phyloP scores from a whole-genome alignment of 2,329 filamentous ascomycete species.

The Camillea tinctor region DNA sequence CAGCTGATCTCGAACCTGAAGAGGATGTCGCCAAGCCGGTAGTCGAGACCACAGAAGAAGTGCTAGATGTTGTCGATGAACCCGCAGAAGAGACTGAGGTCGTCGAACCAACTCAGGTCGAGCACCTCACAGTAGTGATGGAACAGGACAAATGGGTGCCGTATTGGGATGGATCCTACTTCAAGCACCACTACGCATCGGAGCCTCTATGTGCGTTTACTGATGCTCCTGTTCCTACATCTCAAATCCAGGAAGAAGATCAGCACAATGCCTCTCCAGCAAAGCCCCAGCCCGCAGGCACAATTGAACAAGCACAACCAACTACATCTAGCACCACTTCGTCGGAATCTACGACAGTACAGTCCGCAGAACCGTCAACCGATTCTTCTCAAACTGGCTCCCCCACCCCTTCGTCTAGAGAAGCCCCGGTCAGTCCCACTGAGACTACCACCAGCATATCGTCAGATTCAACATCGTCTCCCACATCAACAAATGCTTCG shows the following conservation, averaged over 20 bases:
- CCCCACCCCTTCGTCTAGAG: slow-evolving; percentile 11
- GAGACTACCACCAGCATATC: slow-evolving; percentile 8
- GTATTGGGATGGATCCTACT: slow-evolving; percentile 31
- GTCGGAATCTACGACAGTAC: slow-evolving; percentile 12
- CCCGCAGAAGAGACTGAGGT: slow-evolving; percentile 21
- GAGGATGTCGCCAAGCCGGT: slow-evolving; percentile 36
- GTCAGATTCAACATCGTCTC: slow-evolving; percentile 10
- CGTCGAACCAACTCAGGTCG: slow-evolving; percentile 19
- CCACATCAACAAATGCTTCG: slow-evolving; percentile 14
- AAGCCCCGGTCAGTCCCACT: slow-evolving; percentile 6
- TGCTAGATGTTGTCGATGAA: slow-evolving; percentile 18
- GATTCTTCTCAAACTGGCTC: slow-evolving; percentile 12
- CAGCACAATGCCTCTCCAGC: slow-evolving; percentile 8
- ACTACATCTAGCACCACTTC: slow-evolving; percentile 12
- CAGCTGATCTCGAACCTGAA: slow-evolving; percentile 60
- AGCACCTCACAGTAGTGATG: slow-evolving; percentile 15
- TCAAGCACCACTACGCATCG: slow-evolving; percentile 20
- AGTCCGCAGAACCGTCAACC: slow-evolving; percentile 15
- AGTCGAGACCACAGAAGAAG: slow-evolving; percentile 34
- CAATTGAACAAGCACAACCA: slow-evolving; percentile 16
- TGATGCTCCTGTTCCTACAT: slow-evolving; percentile 12
- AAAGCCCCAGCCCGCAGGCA: slow-evolving; percentile 11
- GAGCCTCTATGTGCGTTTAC: slow-evolving; percentile 15
- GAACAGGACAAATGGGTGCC: slow-evolving; percentile 25
- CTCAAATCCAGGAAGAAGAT: slow-evolving; percentile 10